phyloP scores from a whole-genome alignment of 1,139 yeast genomes.

The Yamadazyma sp. region DNA sequence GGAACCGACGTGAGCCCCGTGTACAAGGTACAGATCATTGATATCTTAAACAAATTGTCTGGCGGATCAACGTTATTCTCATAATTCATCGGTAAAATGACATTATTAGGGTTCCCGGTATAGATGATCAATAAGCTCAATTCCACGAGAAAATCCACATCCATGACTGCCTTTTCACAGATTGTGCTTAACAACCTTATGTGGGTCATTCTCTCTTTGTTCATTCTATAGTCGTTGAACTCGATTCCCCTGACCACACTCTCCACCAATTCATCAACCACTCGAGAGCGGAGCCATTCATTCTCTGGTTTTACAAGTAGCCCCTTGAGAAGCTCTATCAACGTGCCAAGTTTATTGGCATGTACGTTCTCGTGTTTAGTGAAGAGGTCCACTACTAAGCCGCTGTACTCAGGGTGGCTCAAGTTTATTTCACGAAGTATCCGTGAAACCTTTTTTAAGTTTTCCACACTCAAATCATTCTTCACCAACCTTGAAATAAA shows the following conservation, averaged over 20 bases:
- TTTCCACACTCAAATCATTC: constrained; percentile 47
- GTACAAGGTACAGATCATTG: constrained; percentile 42
- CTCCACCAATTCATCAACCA: constrained; percentile 70
- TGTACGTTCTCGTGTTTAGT: constrained; percentile 62
- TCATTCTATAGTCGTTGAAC: constrained; percentile 55
- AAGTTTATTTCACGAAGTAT: constrained; percentile 51
- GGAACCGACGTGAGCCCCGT: constrained; percentile 12
- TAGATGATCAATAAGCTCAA: constrained; percentile 61
- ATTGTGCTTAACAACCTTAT: constrained; percentile 62
- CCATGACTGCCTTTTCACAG: constrained; percentile 49
- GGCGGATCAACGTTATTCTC: constrained; percentile 56
- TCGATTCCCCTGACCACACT: constrained; percentile 67
- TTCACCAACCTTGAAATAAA: constrained; percentile 53
- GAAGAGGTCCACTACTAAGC: constrained; percentile 52
- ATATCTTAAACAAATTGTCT: constrained; percentile 71
- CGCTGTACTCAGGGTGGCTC: constrained; percentile 37
- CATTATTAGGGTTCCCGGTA: constrained; percentile 66
- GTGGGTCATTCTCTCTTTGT: constrained; percentile 64
- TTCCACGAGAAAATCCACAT: constrained; percentile 48
- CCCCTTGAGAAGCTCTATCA: constrained; percentile 50
- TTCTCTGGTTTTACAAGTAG: constrained; percentile 28
- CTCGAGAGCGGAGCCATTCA: constrained; percentile 36
- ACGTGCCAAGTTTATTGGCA: constrained; percentile 56
- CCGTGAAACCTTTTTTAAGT: constrained; percentile 32
- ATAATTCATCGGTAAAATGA: constrained; percentile 50